Evolutionary conservation across 257 asterid genomes (phyloP).

Genomic region (Paraleonurus japonicus): DNA sequence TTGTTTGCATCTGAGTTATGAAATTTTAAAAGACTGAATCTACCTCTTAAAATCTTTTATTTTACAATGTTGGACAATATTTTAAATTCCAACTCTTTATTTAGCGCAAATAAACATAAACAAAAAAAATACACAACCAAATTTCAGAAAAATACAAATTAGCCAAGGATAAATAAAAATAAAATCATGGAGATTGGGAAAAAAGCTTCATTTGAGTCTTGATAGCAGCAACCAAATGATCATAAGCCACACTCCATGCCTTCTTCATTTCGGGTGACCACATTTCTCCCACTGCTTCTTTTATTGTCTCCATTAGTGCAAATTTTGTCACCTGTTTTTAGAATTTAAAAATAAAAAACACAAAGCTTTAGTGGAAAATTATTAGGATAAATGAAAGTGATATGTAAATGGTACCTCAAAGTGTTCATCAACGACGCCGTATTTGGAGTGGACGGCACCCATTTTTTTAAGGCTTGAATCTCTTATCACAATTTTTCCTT

Average conservation of each 20-base stretch:
- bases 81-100: too few species aligned
- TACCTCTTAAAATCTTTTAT: too few species aligned
- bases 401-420: conserved; percentile 50
- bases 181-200: neutral
- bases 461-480: conserved; percentile 64
- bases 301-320: conserved; percentile 77
- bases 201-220: conserved; percentile 63
- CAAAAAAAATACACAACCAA: too few species aligned
- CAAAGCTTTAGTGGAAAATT: neutral
- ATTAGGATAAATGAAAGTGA: too few species aligned
- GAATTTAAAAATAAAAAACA: neutral
- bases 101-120: too few species aligned
- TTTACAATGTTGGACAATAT: too few species aligned
- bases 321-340: conserved; percentile 57
- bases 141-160: neutral
- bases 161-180: neutral
- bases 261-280: conserved; percentile 76
- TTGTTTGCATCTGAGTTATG: too few species aligned
- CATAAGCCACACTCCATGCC: conserved; percentile 79
- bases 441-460: conserved; percentile 58
- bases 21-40: too few species aligned
- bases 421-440: conserved; percentile 79
- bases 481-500: conserved; percentile 66
- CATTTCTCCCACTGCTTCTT: conserved; percentile 75
- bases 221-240: conserved; percentile 77